Evolutionary conservation across 768 basidiomycete genomes (phyloP), one percentile per base, ranked within the genome.

Genomic region (Boletus barrowsii): DNA sequence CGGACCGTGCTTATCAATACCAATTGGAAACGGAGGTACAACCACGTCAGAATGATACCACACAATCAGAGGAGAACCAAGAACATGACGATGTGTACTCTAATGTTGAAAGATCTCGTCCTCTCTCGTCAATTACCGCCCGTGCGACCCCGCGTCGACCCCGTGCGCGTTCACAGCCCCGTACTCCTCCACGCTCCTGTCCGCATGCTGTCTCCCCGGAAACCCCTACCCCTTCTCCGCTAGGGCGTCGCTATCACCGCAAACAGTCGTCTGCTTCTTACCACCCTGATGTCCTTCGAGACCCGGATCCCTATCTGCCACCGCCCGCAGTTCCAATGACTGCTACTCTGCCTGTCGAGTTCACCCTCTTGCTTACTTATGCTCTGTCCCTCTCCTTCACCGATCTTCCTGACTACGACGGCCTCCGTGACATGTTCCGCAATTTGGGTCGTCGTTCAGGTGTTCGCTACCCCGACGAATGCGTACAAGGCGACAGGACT

Each of bases 361-460:
- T 93, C 55, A 87, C 87, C 58, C 81, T 90, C 50, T 79, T 93
- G 61, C 88, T 87, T 70, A 71, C 71, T 42, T 94, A 94, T 72
- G 84, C 87, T 20, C 82, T 92, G 42, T 84, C 83, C 2, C 82
- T 95, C 35, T 87, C 87, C 58, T 94, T 93, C 61, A 90, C 90
- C 63, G 92, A 94, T 73, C 77, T 90, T 39, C 93, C 92, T 10
- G 93, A 95, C 70, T 95, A 94, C 62, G 86, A 84, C 42, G 91
- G 91, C 26, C 75, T 93, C 22, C 79, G 91, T 41, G 81, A 79
- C 42, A 79, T 92, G 42, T 90, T 93, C 69, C 77, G 79, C 15
- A 80, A 78, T 4, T 65, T 87, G 11, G 84, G 80, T 1, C 75
- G 73, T 54, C 75, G 80, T 10, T 69, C 79, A n/a, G 81, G 79